phyloP scores from a whole-genome alignment of 1,284 basidiomycete genomes.

The Schizopora paradoxa region DNA sequence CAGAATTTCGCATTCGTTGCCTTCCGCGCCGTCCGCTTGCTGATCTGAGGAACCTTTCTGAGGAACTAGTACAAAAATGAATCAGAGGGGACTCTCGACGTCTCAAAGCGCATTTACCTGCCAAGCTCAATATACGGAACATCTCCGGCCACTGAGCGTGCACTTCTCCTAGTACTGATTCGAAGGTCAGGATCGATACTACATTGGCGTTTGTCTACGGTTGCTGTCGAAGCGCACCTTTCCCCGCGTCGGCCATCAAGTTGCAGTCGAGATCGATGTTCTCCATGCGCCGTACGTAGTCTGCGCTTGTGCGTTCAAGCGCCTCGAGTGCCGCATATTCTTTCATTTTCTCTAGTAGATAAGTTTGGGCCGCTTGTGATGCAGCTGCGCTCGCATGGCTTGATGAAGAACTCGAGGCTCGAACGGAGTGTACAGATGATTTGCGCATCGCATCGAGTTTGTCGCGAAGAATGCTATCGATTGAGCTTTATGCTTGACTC shows the following conservation, averaged over 20 bases:
- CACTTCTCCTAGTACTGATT: conserved; percentile 67
- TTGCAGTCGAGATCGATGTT: conserved; percentile 65
- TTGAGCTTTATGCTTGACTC: too few relatives aligned
- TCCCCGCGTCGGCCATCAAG: conserved; percentile 68
- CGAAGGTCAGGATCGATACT: conserved; percentile 10
- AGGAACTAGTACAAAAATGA: conserved; percentile 1
- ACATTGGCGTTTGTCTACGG: conserved; percentile 4
- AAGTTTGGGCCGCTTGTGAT: conserved; percentile 44
- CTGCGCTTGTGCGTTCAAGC: conserved; percentile 54
- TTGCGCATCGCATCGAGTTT: conserved; percentile 16
- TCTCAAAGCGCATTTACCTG: conserved; percentile 46
- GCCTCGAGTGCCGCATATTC: conserved; percentile 72
- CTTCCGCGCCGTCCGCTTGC: conserved; percentile 21
- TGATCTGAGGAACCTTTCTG: conserved; percentile 33
- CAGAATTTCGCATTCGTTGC: conserved; percentile 34
- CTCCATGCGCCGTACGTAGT: conserved; percentile 63
- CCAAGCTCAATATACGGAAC: conserved; percentile 67
- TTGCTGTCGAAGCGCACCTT: conserved; percentile 38
- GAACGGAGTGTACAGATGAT: conserved; percentile 11
- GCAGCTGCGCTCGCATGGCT: conserved; percentile 38
- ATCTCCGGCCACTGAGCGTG: conserved; percentile 76
- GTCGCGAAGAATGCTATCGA: too few relatives aligned
- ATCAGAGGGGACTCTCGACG: conserved; percentile 6
- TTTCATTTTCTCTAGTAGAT: conserved; percentile 71
- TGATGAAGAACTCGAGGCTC: conserved; percentile 20